These are phyloP conservation scores for Pythium pyrilobum DNA, from an alignment of 352 stramenopile species.

Conservation along the genomic window DNA sequence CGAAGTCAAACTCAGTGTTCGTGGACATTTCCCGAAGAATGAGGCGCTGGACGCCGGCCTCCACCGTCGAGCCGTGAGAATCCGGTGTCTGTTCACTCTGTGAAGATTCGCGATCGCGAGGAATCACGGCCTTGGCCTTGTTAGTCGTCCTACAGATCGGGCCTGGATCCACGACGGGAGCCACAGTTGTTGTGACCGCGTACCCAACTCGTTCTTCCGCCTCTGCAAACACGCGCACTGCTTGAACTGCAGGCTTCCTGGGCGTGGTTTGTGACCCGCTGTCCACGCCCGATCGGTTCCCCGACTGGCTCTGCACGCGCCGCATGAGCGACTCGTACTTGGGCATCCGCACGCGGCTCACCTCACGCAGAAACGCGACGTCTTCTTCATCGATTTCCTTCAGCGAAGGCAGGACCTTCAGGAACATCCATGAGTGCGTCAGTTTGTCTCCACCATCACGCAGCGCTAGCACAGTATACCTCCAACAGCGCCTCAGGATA, in stretches of 20 bases:
- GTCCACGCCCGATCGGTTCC: constrained; percentile 4
- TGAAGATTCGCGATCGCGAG: too few relatives aligned
- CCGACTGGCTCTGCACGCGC: constrained; percentile 20
- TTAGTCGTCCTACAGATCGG: too few relatives aligned
- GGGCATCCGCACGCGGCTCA: constrained; percentile 58
- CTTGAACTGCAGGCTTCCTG: not conserved
- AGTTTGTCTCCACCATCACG: too few relatives aligned
- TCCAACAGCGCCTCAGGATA: constrained; percentile 44
- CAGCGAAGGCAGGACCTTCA: constrained; percentile 43
- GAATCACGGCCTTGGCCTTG: too few relatives aligned
- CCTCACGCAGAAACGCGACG: constrained; percentile 45
- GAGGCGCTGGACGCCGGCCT: constrained; percentile 18
- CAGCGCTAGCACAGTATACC: constrained; percentile 37
- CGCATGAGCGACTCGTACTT: constrained; percentile 55
- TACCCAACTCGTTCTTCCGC: constrained; percentile 17
- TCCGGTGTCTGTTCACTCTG: not conserved
- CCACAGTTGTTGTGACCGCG: too few relatives aligned
- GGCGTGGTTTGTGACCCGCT: constrained; percentile 13
- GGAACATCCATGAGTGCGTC: too few relatives aligned
- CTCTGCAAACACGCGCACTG: constrained; percentile 18
- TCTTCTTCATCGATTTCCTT: constrained; percentile 70
- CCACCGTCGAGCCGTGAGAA: too few relatives aligned
- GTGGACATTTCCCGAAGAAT: constrained; percentile 46
- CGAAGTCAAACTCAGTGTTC: constrained; percentile 53
- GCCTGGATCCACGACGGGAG: too few relatives aligned